Percentiles rank a stretch among this genome's conserved stretches.
phyloP scores from a whole-genome alignment of 2,329 filamentous ascomycete genomes.

The Bipolaris victoriae region DNA sequence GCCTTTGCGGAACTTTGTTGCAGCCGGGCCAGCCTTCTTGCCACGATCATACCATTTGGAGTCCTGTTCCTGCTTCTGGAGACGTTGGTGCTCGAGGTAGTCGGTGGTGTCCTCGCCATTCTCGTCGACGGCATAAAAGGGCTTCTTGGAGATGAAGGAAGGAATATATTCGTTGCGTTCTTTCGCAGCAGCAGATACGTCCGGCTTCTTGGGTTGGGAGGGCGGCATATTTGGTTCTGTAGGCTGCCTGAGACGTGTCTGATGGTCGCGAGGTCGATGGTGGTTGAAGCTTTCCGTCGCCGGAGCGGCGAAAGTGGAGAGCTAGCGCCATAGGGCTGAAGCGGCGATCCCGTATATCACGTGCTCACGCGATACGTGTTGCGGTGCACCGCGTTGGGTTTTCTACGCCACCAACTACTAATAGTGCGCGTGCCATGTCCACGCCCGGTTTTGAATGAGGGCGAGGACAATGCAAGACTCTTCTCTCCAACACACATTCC shows the following conservation, averaged over 20 bases:
- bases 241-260: conserved; percentile 2
- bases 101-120: conserved; percentile 70
- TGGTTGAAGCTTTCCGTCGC: conserved; percentile 17
- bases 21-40: conserved; percentile 80
- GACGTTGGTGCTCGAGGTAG: conserved; percentile 95
- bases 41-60: conserved; percentile 94
- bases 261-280: conserved; percentile 3
- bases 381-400: conserved; percentile 16
- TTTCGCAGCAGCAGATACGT: conserved; percentile 66
- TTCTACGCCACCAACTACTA: not conserved
- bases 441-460: conserved; percentile 6
- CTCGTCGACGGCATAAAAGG: conserved; percentile 89
- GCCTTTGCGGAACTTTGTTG: conserved; percentile 96
- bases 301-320: conserved; percentile 26
- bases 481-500: not conserved
- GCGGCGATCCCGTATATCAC: conserved; percentile 23
- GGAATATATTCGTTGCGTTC: conserved; percentile 99
- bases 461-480: conserved; percentile 23
- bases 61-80: conserved; percentile 71
- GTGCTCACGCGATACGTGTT: conserved; percentile 30
- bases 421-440: conserved; percentile 2
- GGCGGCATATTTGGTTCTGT: conserved; percentile 52
- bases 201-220: conserved; percentile 56
- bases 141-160: conserved; percentile 95
- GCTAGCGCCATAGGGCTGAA: conserved; percentile 42